Percentiles rank a stretch among this genome's conserved stretches.
Evolutionary conservation across 1,284 basidiomycete species (phyloP).

Genomic region (Peniophora sp.): DNA sequence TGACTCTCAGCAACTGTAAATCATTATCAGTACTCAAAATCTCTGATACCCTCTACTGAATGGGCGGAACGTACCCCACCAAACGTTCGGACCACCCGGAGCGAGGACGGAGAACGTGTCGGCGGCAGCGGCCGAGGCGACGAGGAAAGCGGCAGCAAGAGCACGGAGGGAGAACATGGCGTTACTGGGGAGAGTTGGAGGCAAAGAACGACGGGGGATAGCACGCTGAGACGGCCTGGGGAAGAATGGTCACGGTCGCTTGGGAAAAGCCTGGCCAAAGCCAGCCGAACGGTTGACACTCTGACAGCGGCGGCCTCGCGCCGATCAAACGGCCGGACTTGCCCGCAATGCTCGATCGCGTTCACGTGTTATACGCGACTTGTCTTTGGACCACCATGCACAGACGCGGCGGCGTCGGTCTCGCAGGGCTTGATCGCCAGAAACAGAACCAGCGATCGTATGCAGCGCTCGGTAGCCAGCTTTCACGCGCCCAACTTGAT

Average conservation of each 20-base stretch:
- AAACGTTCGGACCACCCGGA: slow-evolving; percentile 28
- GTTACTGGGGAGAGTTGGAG: slow-evolving; percentile 2
- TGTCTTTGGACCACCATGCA: slow-evolving; percentile 42
- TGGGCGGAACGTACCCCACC: slow-evolving; percentile 38
- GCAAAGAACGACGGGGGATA: slow-evolving; percentile 4
- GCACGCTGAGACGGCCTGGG: not conserved
- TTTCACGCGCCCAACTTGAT: slow-evolving; percentile 73
- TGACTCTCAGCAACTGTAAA: slow-evolving; percentile 9
- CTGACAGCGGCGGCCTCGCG: not conserved
- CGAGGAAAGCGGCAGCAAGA: slow-evolving; percentile 25
- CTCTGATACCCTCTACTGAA: not conserved
- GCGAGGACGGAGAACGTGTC: slow-evolving; percentile 24
- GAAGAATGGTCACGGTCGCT: slow-evolving; percentile 1
- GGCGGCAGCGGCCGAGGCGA: slow-evolving; percentile 23
- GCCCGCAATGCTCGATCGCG: no score
- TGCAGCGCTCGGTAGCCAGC: slow-evolving; percentile 69
- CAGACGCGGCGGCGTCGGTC: slow-evolving; percentile 62
- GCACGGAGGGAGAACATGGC: slow-evolving; percentile 30
- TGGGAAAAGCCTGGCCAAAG: not conserved
- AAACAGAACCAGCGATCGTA: slow-evolving; percentile 72
- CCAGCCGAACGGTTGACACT: not conserved
- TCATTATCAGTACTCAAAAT: not conserved
- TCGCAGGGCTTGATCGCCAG: slow-evolving; percentile 71
- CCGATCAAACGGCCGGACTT: no score
- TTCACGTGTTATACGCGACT: not conserved